Evolutionary conservation across 305 asterid species (phyloP).

Genomic region (Rubia occidens): DNA sequence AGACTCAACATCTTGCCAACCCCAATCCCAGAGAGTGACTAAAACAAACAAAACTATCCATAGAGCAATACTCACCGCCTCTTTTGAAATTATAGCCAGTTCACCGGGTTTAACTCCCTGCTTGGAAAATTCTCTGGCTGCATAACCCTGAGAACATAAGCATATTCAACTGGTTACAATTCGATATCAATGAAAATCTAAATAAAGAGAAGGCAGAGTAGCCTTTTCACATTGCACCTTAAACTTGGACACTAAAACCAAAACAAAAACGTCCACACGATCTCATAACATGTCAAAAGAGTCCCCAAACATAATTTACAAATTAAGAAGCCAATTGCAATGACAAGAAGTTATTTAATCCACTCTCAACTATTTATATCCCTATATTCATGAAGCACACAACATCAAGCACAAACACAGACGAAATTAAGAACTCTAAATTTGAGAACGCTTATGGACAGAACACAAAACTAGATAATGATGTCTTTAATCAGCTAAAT

Average conservation of each 20-base stretch:
- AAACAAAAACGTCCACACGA: not conserved
- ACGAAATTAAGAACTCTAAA: not conserved
- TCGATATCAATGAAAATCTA: not conserved
- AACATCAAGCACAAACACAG: not conserved
- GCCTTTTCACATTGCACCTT: not conserved
- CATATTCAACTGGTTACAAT: slow-evolving; percentile 7
- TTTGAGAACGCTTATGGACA: not conserved
- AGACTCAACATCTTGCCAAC: not conserved
- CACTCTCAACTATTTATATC: not conserved
- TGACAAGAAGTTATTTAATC: not conserved
- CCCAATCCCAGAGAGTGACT: not conserved
- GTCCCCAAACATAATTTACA: too few species aligned
- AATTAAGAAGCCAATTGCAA: too few species aligned
- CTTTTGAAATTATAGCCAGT: slow-evolving; percentile 84
- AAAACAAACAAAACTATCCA: not conserved
- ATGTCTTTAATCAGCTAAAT: not conserved
- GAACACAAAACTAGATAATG: slow-evolving; percentile 3
- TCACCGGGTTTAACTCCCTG: slow-evolving; percentile 85
- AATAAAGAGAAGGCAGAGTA: not conserved
- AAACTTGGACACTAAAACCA: too few species aligned
- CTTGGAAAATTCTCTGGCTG: slow-evolving; percentile 81
- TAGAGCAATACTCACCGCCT: slow-evolving; percentile 50
- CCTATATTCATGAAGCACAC: not conserved
- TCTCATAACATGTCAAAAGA: not conserved
- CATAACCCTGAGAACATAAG: slow-evolving; percentile 63